Evolutionary conservation across 2,329 filamentous ascomycete species (phyloP), one percentile per base, ranked within the genome.

Genomic region (Reticulascus tulasneorum): DNA sequence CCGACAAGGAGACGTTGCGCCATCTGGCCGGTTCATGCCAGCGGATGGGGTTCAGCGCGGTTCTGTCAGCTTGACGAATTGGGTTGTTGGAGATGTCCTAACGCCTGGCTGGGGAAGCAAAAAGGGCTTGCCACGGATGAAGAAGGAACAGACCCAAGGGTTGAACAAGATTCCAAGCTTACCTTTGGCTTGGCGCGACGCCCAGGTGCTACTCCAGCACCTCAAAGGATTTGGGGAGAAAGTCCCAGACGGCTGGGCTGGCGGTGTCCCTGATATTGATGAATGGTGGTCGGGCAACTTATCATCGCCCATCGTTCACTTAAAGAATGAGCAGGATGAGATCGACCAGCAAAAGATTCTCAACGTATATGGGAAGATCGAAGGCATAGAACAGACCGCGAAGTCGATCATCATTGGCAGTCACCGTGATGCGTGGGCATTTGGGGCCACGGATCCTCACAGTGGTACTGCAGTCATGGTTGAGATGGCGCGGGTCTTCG

Each of bases 351-450:
- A 95, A 58, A 79, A 82, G 6, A 93, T 98, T 43, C 95, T 87
- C 76, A 98, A 98, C 53, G 79, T 97, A 1, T 80, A 95, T 51
- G 90, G 86, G 21, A 77, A 81, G 36, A 90, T 98, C 33, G 66
- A 73, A 10, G 93, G 93, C n/a, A 71, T 87, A 38, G 93, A 97
- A 61, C 83, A 93, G 55, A 71, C 73, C 2, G 77, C 85, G 42
- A 91, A 94, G 62, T 85, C 83, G 38, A 81, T 97, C 53, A 82
- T 96, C 38, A 75, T 98, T 37, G 93, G 93, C 33, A 96, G 90
- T 59, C 91, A 95, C 56, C 87, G 93, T 15, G 93, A 98, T 60
- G 80, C 88, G 0, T 95, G 88, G 86, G 85, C 86, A 34, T 87
- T 93, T 53, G 93, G 93, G 37, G 86, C 88, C 18, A 81, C 81